phyloP scores from a whole-genome alignment of 176 grass and related monocot species.

The Chrysopogon serrulatus region DNA sequence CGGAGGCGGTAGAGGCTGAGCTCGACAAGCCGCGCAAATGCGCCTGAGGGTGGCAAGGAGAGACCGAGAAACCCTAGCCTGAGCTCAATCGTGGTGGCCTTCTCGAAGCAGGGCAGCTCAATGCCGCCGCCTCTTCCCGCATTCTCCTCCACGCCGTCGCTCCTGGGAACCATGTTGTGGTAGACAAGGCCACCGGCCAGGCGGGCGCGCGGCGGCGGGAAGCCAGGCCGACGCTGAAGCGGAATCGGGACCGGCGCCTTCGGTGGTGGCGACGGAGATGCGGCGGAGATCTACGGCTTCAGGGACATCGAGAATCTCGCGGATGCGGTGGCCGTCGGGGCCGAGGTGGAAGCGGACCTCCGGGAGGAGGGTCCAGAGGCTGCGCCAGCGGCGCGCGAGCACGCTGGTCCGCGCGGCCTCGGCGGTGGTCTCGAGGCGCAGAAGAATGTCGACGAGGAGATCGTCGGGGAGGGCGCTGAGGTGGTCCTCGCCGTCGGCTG shows the following conservation, averaged over 20 bases:
- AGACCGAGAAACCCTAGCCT: no score
- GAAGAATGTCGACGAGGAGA: not conserved
- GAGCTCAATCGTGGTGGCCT: no score
- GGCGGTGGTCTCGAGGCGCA: not conserved
- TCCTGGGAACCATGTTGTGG: not conserved
- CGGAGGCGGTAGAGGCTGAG: no score
- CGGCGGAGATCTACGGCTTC: not conserved
- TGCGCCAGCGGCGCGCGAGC: slow-evolving; percentile 23
- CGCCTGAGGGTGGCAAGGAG: no score
- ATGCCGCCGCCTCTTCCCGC: no score
- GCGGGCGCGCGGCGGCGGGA: slow-evolving; percentile 22
- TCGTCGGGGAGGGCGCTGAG: slow-evolving; percentile 24
- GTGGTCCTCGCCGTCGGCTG: not conserved
- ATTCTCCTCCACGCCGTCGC: no score
- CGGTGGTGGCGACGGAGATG: not conserved
- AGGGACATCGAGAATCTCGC: no score
- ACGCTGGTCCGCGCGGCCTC: no score
- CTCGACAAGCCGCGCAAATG: no score
- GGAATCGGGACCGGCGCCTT: not conserved
- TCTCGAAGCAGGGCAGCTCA: no score
- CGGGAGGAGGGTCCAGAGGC: slow-evolving; percentile 18
- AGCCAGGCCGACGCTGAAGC: slow-evolving; percentile 18
- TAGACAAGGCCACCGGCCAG: not conserved
- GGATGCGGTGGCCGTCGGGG: not conserved
- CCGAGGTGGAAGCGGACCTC: not conserved